A percentile compares a stretch with the other conserved stretches of the same genome.
These are phyloP conservation scores for Psilocybe cyanescens DNA, from an alignment of 768 basidiomycete genomes.

Conservation along the genomic window DNA sequence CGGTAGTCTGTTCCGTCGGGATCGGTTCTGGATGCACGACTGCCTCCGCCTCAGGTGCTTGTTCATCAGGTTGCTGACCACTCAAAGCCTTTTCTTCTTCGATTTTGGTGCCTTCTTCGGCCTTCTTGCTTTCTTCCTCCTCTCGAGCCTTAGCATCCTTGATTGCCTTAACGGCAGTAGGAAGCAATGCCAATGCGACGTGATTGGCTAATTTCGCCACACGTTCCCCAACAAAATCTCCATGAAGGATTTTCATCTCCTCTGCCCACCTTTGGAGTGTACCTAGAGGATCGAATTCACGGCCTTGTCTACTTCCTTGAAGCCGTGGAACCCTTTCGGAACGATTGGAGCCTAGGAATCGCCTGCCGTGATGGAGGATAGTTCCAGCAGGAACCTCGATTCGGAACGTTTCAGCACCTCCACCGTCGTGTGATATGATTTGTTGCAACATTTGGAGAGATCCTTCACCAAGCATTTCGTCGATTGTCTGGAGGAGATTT, in stretches of 20 bases:
- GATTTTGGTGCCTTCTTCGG: constrained; percentile 40
- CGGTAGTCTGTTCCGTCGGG: background rate
- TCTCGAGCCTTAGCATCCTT: constrained; percentile 60
- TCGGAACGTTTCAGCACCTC: constrained; percentile 69
- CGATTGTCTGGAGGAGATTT: constrained; percentile 76
- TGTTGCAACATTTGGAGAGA: constrained; percentile 86
- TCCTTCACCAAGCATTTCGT: constrained; percentile 80
- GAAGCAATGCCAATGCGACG: constrained; percentile 73
- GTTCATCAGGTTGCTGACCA: background rate
- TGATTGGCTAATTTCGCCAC: constrained; percentile 72
- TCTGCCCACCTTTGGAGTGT: constrained; percentile 90
- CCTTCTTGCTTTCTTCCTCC: constrained; percentile 51
- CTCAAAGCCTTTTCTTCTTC: constrained; percentile 33
- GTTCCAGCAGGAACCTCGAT: constrained; percentile 76
- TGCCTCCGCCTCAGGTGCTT: constrained; percentile 1
- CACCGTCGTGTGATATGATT: constrained; percentile 65
- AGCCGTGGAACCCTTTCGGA: constrained; percentile 58
- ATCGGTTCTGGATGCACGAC: background rate
- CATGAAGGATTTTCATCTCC: constrained; percentile 82
- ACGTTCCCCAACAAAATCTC: constrained; percentile 72
- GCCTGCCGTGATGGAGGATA: constrained; percentile 62
- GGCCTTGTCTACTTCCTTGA: constrained; percentile 46
- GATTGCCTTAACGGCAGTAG: constrained; percentile 73
- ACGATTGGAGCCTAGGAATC: constrained; percentile 59
- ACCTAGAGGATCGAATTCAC: constrained; percentile 76